These are phyloP conservation scores for Amaranthus tricolor DNA, from an alignment of 179 eudicot species.

Conservation along the genomic window DNA sequence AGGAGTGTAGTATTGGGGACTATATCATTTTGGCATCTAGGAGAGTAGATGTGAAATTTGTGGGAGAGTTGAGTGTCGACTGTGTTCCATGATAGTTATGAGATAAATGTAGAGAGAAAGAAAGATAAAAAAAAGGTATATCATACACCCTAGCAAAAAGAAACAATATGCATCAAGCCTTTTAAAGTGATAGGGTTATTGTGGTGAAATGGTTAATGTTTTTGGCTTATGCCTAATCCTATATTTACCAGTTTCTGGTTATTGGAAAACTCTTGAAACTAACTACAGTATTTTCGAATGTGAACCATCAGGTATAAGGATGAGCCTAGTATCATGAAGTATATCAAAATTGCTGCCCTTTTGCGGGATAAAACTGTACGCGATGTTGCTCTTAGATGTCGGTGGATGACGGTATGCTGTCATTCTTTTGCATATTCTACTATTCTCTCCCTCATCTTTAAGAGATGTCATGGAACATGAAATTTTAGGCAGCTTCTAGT, in stretches of 20 bases:
- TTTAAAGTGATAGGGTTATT: not conserved
- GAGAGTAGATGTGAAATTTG: too few species aligned
- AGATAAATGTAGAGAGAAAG: too few species aligned
- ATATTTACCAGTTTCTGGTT: not conserved
- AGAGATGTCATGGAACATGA: constrained; percentile 2
- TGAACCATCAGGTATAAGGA: constrained; percentile 45
- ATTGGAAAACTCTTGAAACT: not conserved
- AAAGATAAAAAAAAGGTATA: too few species aligned
- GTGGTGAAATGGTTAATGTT: not conserved
- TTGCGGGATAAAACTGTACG: constrained; percentile 85
- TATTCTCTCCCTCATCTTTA: constrained; percentile 1
- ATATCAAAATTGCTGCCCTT: constrained; percentile 77
- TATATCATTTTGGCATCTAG: too few species aligned
- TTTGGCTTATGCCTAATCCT: not conserved
- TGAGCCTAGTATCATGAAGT: constrained; percentile 78
- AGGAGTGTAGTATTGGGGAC: too few species aligned
- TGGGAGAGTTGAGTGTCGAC: too few species aligned
- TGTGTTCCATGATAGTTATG: too few species aligned
- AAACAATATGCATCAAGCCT: too few species aligned
- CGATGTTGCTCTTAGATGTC: constrained; percentile 87
- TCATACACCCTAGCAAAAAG: too few species aligned
- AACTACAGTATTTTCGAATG: constrained; percentile 1
- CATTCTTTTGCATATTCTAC: constrained; percentile 9
- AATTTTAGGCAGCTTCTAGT: not conserved
- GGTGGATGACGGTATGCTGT: constrained; percentile 81